A percentile compares a stretch with the other conserved stretches of the same genome.
Evolutionary conservation across 2,329 filamentous ascomycete species (phyloP).

Genomic region (Fusarium sambucinum): DNA sequence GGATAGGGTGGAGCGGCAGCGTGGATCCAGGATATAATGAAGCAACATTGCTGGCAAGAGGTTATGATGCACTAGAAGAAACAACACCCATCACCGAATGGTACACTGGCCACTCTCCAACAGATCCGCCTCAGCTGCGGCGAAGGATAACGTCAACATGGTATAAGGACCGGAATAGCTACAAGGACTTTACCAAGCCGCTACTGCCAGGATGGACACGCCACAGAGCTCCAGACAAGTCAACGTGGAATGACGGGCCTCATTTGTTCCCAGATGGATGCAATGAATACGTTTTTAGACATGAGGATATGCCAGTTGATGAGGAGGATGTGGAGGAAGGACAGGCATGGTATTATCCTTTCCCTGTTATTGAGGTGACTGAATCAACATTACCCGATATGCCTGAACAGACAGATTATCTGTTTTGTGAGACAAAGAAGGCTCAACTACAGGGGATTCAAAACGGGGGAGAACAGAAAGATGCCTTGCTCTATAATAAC

Average conservation of each 20-base stretch:
- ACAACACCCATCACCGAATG: slow-evolving; percentile 6
- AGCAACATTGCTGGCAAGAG: not conserved
- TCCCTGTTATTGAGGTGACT: slow-evolving; percentile 2
- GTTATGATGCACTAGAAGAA: not conserved
- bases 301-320: not conserved
- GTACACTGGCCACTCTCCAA: not conserved
- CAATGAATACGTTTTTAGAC: not conserved
- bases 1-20: slow-evolving; percentile 18
- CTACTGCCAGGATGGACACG: slow-evolving; percentile 12
- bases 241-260: not conserved
- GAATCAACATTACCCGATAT: slow-evolving; percentile 11
- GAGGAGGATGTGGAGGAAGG: not conserved
- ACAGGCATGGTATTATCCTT: slow-evolving; percentile 13
- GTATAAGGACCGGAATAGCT: slow-evolving; percentile 12
- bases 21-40: not conserved
- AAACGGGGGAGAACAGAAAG: not conserved
- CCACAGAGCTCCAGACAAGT: not conserved
- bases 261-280: slow-evolving; percentile 7
- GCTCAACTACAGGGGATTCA: not conserved
- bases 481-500: not conserved
- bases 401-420: slow-evolving; percentile 24
- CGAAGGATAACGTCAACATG: slow-evolving; percentile 9
- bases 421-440: slow-evolving; percentile 14
- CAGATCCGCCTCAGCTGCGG: not conserved
- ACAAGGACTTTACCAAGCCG: slow-evolving; percentile 9